phyloP scores from a whole-genome alignment of 2,329 filamentous ascomycete genomes.

The Sarocladium kiliense region DNA sequence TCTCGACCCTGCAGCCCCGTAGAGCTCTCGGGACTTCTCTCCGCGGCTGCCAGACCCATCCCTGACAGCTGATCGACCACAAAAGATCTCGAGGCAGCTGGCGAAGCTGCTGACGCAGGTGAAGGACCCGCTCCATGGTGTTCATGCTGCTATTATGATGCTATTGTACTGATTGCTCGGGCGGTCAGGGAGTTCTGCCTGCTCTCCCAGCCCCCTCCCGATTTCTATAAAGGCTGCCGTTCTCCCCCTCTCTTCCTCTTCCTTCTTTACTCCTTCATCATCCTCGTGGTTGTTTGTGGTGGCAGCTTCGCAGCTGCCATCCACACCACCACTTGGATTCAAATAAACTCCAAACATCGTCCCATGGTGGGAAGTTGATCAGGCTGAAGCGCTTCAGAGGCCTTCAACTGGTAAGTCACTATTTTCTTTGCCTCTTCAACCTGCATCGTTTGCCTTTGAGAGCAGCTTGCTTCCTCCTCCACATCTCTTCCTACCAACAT shows the following conservation, averaged over 20 bases:
- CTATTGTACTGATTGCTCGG: neutral
- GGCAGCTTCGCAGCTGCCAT: neutral
- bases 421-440: neutral
- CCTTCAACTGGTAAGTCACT: too few species aligned
- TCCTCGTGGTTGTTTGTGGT: neutral
- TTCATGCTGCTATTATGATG: neutral
- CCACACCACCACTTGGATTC: neutral
- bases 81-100: neutral
- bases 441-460: neutral
- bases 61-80: too few species aligned
- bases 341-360: neutral
- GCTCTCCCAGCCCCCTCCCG: neutral
- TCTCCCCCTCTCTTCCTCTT: neutral
- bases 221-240: neutral
- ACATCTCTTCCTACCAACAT: too few species aligned
- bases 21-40: too few species aligned
- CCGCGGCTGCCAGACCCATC: neutral
- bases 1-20: too few species aligned
- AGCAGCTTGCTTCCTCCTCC: too few species aligned
- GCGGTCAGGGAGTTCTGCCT: neutral
- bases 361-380: neutral
- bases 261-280: neutral
- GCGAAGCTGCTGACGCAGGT: neutral
- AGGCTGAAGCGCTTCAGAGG: too few species aligned
- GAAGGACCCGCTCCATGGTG: neutral